These are phyloP conservation scores for Triadica sebifera DNA, from an alignment of 345 rosid species.

Conservation along the genomic window DNA sequence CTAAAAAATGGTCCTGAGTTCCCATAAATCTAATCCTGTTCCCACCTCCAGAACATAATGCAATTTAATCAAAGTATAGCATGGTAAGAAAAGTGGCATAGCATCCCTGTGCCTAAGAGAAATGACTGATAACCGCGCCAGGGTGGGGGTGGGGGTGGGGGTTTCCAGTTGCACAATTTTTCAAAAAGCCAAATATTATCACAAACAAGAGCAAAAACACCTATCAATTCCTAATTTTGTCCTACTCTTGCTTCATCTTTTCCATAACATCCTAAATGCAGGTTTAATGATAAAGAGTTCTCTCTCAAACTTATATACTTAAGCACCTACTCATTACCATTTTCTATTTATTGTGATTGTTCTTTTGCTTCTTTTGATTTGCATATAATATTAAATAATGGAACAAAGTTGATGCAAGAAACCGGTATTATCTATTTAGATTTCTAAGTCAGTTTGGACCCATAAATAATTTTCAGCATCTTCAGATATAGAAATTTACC, in stretches of 20 bases:
- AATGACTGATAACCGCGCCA: background rate
- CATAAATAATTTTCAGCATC: background rate
- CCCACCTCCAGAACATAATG: background rate
- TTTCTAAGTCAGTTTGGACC: conserved; percentile 1
- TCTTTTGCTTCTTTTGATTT: background rate
- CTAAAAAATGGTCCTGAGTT: background rate
- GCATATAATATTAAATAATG: background rate
- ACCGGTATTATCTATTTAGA: background rate
- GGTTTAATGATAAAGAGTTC: background rate
- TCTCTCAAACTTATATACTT: too few relatives aligned
- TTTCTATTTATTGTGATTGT: background rate
- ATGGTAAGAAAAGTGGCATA: background rate
- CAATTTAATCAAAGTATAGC: background rate
- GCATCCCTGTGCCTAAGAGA: background rate
- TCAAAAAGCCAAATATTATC: background rate
- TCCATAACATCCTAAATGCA: background rate
- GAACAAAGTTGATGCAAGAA: conserved; percentile 1
- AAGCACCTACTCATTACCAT: background rate
- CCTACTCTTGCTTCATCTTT: background rate
- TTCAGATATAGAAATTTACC: conserved; percentile 44
- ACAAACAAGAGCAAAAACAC: background rate
- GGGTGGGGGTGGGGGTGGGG: too few relatives aligned
- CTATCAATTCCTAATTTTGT: background rate
- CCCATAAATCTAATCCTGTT: background rate
- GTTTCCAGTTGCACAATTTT: background rate